Evolutionary conservation across 352 stramenopile genomes (phyloP).

Genomic region (Phytophthora podocarpi): DNA sequence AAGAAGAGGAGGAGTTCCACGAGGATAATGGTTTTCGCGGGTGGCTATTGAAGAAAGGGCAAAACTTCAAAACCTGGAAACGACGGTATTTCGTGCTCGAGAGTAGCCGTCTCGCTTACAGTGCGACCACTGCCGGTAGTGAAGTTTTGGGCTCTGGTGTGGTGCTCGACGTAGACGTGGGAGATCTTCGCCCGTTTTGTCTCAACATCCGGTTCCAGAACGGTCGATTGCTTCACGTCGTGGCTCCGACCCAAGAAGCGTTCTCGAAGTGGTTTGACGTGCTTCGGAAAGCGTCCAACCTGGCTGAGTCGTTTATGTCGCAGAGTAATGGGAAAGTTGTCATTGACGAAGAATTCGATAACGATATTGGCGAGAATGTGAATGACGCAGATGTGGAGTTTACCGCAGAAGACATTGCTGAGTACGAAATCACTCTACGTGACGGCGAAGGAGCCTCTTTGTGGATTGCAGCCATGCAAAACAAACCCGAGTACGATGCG

Average conservation of each 20-base stretch:
- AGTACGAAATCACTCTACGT: conserved; percentile 36
- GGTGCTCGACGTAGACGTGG: conserved; percentile 68
- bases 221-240: conserved; percentile 66
- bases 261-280: conserved; percentile 65
- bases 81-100: conserved; percentile 77
- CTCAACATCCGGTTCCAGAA: conserved; percentile 80
- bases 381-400: conserved; percentile 40
- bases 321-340: conserved; percentile 44
- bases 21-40: conserved; percentile 38
- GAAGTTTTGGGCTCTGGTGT: conserved; percentile 62
- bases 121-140: conserved; percentile 28
- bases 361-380: conserved; percentile 35
- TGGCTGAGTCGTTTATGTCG: conserved; percentile 65
- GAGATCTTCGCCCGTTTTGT: conserved; percentile 64
- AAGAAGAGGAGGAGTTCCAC: conserved; percentile 17
- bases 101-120: conserved; percentile 67
- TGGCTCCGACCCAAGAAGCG: conserved; percentile 55
- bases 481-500: conserved; percentile 34
- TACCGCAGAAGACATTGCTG: conserved; percentile 31
- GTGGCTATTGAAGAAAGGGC: conserved; percentile 84
- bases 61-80: conserved; percentile 88
- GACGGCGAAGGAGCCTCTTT: conserved; percentile 41
- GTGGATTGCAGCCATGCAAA: conserved; percentile 70
- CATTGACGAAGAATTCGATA: conserved; percentile 66
- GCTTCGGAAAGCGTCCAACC: conserved; percentile 58